These are phyloP conservation scores for Eucalyptus tenuipes DNA, from an alignment of 345 rosid genomes.

Conservation along the genomic window DNA sequence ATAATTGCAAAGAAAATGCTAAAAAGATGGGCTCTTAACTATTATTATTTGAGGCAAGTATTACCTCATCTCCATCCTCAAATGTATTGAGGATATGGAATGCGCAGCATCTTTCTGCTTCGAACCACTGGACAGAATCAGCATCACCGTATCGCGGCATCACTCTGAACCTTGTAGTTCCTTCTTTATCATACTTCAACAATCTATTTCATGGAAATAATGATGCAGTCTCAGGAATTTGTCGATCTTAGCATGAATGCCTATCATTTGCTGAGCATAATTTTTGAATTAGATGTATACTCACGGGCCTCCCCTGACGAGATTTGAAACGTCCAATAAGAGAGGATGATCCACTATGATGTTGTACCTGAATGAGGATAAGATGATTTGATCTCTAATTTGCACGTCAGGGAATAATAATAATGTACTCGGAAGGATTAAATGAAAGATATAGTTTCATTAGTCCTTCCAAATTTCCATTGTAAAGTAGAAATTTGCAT, in stretches of 20 bases:
- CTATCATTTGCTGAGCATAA: neutral
- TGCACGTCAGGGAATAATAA: neutral
- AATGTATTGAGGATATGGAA: conserved; percentile 36
- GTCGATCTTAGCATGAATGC: neutral
- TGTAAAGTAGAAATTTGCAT: neutral
- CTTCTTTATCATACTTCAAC: conserved; percentile 12
- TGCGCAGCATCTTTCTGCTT: conserved; percentile 18
- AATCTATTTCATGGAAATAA: conserved; percentile 4
- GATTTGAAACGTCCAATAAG: neutral
- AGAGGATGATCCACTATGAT: neutral
- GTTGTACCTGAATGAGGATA: neutral
- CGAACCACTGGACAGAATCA: conserved; percentile 28
- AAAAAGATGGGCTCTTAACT: neutral
- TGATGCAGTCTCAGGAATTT: neutral
- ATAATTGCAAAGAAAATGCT: neutral
- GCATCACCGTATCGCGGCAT: conserved; percentile 45
- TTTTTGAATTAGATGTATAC: neutral
- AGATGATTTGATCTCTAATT: neutral
- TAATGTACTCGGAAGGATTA: neutral
- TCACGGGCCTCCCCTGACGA: neutral
- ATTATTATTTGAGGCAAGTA: neutral
- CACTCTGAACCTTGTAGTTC: conserved; percentile 26
- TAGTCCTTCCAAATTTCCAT: neutral
- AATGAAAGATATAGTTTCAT: neutral
- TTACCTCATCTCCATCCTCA: conserved; percentile 37